Evolutionary conservation across 352 stramenopile species (phyloP), one percentile per base, ranked within the genome.

Genomic region (Phytophthora agathidicida): DNA sequence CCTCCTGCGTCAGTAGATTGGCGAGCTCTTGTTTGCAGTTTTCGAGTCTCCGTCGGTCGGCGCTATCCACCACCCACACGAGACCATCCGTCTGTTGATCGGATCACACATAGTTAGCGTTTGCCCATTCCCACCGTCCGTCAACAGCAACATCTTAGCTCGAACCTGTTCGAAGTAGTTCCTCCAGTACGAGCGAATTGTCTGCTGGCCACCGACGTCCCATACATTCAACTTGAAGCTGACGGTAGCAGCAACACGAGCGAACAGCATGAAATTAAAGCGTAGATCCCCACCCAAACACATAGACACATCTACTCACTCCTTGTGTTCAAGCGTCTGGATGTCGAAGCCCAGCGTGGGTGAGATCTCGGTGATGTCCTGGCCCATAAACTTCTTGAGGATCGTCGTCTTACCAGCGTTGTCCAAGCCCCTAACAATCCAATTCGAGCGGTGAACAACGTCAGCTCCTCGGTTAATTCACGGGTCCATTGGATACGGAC

Each of bases 361-460:
- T 36, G 91, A 96, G 67, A 99, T 99, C 36, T 96, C 90, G 19
- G 96, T 91, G 43, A 99, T 99, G 37, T 98, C 88, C 43, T 99
- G 88, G 20, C 95, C 96, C 77, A 98, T 98, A 52, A 99, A 98
- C 71, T 98, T 97, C 55, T 97, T 97, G 24, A 99, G 65, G 58
- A 99, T 99, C 10, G 97, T 99, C 17, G 97, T 99, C 81, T 99
- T 99, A 32, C 97, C 97, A 16, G 97, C 97, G 85, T 99, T 99
- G 74, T 99, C 97, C n/a, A 99, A 79, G 10, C 97, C 97, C 22
- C 89, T 97, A 47, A 5, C 26, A 26, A 32, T 14, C 10, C 14
- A 41, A 49, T 54, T 36, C 11, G 8, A 60, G 31, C 23, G 14
- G 33, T 38, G 63, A 48, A n/a, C 7, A n/a, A 28, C 56, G 17